phyloP scores from a whole-genome alignment of 225 moss, liverwort and hornwort species.

The Physcomitrium patens region DNA sequence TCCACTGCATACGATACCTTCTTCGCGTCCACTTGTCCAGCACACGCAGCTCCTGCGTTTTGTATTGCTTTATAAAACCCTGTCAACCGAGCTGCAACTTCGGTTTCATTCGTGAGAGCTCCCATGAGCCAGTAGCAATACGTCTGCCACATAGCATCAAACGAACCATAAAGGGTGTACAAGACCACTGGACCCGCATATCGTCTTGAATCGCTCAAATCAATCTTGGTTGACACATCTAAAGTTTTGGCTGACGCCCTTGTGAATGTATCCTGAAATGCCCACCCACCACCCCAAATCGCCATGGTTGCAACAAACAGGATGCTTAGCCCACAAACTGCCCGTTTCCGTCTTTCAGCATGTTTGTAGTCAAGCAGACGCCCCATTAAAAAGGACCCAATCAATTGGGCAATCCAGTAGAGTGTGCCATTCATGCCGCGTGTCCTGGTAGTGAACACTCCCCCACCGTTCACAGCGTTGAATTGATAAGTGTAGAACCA shows the following conservation, averaged over 20 bases:
- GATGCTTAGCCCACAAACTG: conserved; percentile 48
- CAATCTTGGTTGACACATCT: conserved; percentile 42
- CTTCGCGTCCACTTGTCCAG: conserved; percentile 81
- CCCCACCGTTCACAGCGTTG: conserved; percentile 80
- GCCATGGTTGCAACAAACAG: conserved; percentile 49
- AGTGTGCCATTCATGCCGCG: conserved; percentile 84
- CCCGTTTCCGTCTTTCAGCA: conserved; percentile 47
- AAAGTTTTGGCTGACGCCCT: conserved; percentile 43
- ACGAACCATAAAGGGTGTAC: conserved; percentile 66
- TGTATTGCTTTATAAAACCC: conserved; percentile 91
- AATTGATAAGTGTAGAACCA: conserved; percentile 95
- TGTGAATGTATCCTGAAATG: conserved; percentile 64
- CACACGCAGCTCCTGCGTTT: conserved; percentile 80
- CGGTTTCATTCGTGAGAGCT: conserved; percentile 80
- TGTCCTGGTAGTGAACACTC: conserved; percentile 75
- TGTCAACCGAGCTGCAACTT: conserved; percentile 65
- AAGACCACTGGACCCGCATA: conserved; percentile 62
- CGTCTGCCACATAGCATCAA: conserved; percentile 89
- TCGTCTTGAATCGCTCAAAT: conserved; percentile 40
- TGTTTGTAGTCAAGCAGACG: conserved; percentile 49
- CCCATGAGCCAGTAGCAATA: conserved; percentile 97
- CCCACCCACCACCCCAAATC: conserved; percentile 75
- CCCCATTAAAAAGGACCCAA: conserved; percentile 80
- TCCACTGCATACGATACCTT: conserved; percentile 60
- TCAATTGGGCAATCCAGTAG: conserved; percentile 78